Evolutionary conservation across 306 rosid species (phyloP).

Genomic region (Fagus crenata): DNA sequence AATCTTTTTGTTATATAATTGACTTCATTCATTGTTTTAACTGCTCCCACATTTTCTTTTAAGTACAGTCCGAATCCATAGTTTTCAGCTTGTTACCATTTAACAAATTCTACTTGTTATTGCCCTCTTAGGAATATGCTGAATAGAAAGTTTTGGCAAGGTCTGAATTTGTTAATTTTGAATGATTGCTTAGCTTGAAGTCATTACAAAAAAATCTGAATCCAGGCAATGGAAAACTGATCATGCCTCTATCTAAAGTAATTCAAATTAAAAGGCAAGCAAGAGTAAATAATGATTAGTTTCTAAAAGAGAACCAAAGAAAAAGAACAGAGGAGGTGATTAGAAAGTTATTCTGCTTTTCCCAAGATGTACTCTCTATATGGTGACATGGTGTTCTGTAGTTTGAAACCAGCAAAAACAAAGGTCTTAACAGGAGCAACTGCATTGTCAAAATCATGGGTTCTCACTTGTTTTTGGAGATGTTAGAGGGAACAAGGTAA

Average conservation of each 20-base stretch:
- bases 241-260: not conserved
- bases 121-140: not conserved
- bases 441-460: constrained; percentile 21
- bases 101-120: not conserved
- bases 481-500: constrained; percentile 61
- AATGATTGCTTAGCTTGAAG: not conserved
- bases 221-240: not conserved
- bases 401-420: constrained; percentile 16
- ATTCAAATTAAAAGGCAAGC: not conserved
- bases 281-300: not conserved
- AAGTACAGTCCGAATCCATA: not conserved
- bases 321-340: not conserved
- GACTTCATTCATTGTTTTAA: not conserved
- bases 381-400: not conserved
- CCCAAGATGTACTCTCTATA: constrained; percentile 8
- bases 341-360: constrained; percentile 21
- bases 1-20: not conserved
- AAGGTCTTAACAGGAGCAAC: not conserved
- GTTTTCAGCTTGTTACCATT: not conserved
- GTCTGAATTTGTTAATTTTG: not conserved
- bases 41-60: not conserved
- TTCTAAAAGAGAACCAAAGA: not conserved
- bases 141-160: not conserved
- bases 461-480: constrained; percentile 44
- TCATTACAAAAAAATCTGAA: not conserved